Percentiles rank a stretch among this genome's conserved stretches.
Evolutionary conservation across 1,284 basidiomycete species (phyloP).

Genomic region (Papiliotrema laurentii): DNA sequence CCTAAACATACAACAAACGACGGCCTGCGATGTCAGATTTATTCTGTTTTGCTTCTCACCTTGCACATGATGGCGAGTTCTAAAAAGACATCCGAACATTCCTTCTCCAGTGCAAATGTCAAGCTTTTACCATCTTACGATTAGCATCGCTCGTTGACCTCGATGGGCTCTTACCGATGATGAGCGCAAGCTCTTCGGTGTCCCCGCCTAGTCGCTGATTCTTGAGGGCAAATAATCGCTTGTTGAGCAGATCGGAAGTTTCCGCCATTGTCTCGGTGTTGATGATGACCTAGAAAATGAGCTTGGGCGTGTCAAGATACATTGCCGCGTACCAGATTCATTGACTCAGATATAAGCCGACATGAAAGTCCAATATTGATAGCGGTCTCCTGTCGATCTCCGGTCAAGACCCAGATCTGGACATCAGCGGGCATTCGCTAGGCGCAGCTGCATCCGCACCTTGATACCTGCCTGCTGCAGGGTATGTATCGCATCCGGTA

Average conservation of each 20-base stretch:
- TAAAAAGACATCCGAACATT: constrained; percentile 79
- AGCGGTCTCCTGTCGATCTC: constrained; percentile 97
- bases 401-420: constrained; percentile 96
- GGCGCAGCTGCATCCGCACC: constrained; percentile 45
- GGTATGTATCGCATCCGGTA: constrained; percentile 96
- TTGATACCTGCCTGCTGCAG: constrained; percentile 98
- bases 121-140: constrained; percentile 88
- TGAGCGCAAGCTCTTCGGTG: constrained; percentile 85
- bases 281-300: constrained; percentile 67
- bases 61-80: constrained; percentile 98
- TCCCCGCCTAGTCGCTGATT: constrained; percentile 86
- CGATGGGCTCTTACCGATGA: constrained; percentile 66
- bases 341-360: constrained; percentile 92
- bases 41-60: constrained; percentile 19
- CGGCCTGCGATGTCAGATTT: constrained; percentile 54
- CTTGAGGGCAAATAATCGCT: constrained; percentile 85
- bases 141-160: not conserved
- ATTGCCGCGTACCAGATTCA: constrained; percentile 75
- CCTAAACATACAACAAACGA: constrained; percentile 79
- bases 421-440: not conserved
- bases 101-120: constrained; percentile 87
- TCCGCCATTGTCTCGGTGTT: constrained; percentile 83
- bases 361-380: constrained; percentile 99
- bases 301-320: not conserved
- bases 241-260: constrained; percentile 83